phyloP scores from a whole-genome alignment of 139 green algal species.

The Ettlia oleoabundans region DNA sequence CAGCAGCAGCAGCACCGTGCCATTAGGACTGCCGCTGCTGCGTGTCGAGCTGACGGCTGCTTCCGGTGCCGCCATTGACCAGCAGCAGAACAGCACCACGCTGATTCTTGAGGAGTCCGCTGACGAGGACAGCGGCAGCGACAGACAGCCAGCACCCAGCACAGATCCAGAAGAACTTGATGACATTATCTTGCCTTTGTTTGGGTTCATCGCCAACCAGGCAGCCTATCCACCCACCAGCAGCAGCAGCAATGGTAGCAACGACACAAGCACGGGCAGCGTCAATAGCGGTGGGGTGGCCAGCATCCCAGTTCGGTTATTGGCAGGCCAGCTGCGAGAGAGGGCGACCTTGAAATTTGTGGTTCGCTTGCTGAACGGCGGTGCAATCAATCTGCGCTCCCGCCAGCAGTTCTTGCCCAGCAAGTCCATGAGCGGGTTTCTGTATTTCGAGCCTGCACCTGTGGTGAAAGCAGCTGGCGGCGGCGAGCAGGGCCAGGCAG shows the following conservation, averaged over 20 bases:
- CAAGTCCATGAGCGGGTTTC: slow-evolving; percentile 9
- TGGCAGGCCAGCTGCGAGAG: slow-evolving; percentile 9
- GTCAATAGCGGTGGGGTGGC: background rate
- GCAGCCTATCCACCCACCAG: slow-evolving; percentile 17
- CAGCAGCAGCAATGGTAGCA: background rate
- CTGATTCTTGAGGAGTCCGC: background rate
- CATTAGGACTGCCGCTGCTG: slow-evolving; percentile 3
- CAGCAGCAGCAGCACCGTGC: background rate
- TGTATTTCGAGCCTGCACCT: slow-evolving; percentile 16
- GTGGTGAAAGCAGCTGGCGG: background rate
- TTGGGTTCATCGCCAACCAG: slow-evolving; percentile 24
- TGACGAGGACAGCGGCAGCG: background rate
- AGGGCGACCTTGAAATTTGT: slow-evolving; percentile 12
- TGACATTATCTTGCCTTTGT: slow-evolving; percentile 14
- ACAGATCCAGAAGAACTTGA: background rate
- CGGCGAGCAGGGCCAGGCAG: background rate
- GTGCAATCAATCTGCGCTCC: background rate
- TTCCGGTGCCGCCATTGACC: background rate
- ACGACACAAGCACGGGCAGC: background rate
- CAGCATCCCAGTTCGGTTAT: slow-evolving; percentile 25
- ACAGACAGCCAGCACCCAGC: background rate
- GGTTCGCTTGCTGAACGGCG: background rate
- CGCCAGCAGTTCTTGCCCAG: slow-evolving; percentile 18
- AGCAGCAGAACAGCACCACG: background rate
- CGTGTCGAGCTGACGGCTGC: background rate